phyloP scores from a whole-genome alignment of 1,284 basidiomycete genomes.

The Pisolithus thermaeus region DNA sequence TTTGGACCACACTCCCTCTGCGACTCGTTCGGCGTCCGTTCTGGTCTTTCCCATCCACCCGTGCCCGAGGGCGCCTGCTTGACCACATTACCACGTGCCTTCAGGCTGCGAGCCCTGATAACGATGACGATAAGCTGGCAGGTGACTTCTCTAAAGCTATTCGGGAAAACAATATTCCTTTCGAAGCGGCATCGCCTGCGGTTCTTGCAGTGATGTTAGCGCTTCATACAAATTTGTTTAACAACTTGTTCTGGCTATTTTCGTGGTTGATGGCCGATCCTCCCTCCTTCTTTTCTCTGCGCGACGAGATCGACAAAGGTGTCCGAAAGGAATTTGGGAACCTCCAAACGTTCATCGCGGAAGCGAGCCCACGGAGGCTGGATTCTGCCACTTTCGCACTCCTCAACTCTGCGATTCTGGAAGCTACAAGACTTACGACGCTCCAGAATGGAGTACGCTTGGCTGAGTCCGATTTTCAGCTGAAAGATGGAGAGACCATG shows the following conservation, averaged over 20 bases:
- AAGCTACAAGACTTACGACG: slow-evolving; percentile 19
- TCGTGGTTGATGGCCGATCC: slow-evolving; percentile 15
- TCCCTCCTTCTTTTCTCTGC: slow-evolving; percentile 11
- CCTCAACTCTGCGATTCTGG: slow-evolving; percentile 25
- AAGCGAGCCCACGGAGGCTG: slow-evolving; percentile 8
- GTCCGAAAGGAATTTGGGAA: slow-evolving; percentile 7
- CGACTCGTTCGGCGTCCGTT: slow-evolving; percentile 14
- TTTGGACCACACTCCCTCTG: slow-evolving; percentile 16
- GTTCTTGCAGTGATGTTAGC: slow-evolving; percentile 20
- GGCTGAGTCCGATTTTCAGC: slow-evolving; percentile 16
- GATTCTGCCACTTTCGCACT: slow-evolving; percentile 17
- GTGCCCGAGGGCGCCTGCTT: slow-evolving; percentile 11
- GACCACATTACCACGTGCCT: slow-evolving; percentile 12
- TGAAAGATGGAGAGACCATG: slow-evolving; percentile 6
- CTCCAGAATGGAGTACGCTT: slow-evolving; percentile 13
- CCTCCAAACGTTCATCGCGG: slow-evolving; percentile 12
- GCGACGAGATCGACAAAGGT: slow-evolving; percentile 16
- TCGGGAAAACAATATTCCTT: slow-evolving; percentile 15
- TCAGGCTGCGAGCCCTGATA: slow-evolving; percentile 5
- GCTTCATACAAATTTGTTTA: slow-evolving; percentile 18
- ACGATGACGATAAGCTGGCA: slow-evolving; percentile 9
- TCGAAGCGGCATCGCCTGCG: slow-evolving; percentile 14
- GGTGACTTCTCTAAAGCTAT: slow-evolving; percentile 12
- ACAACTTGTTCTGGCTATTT: slow-evolving; percentile 18
- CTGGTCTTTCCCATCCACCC: slow-evolving; percentile 13